Base-by-base conservation (phyloP, 305 asterid genomes). In the Striga hermonthica region DNA sequence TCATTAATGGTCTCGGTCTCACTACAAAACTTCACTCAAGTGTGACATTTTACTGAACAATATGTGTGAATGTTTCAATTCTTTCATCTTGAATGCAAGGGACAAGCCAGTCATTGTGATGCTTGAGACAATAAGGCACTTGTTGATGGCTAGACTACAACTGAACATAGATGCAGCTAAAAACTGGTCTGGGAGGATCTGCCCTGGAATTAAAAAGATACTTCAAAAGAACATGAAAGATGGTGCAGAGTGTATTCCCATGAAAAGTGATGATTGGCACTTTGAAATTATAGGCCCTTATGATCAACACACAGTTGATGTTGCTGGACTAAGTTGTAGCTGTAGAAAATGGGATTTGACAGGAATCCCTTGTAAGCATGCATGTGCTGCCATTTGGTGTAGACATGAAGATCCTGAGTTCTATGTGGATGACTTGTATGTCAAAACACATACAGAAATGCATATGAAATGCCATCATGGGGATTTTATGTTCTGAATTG, bases 291-390 rank as follows among this genome's bases (percentile, higher is more conserved):
- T 7, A 2, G 50, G 50, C 6, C 49, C 50, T 2, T 39, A 10
- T 39, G 64, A 60, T 39, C 64, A 60, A 12, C 64, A 60, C 6
- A 60, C 3, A 7, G 64, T 60, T 36, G 31, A 37, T n/a, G 28
- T 36, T 4, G 6, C 5, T 3, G 6, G 4, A 11, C 7, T 4
- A n/a, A 11, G 55, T 14, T 11, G 55, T 22, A 11, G 5, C 14
- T 15, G 31, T 22, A 22, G 31, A 22, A 22, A 22, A 22, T 22
- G 31, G 35, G 58, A 52, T 14, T 52, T 52, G 36, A 52, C 36
- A 5, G 34, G 34, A 11, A 52, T 49, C 14, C 55, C 55, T 7
- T 49, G 22, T 49, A 49, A 11, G 14, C 55, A 52, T 52, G 34
- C 58, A 5, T 14, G 35, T 22, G 7, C 58, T 6, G 8, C 58